Percentiles rank a stretch among this genome's conserved stretches.
phyloP scores from a whole-genome alignment of 202 grass and related monocot species.

The Setaria italica region DNA sequence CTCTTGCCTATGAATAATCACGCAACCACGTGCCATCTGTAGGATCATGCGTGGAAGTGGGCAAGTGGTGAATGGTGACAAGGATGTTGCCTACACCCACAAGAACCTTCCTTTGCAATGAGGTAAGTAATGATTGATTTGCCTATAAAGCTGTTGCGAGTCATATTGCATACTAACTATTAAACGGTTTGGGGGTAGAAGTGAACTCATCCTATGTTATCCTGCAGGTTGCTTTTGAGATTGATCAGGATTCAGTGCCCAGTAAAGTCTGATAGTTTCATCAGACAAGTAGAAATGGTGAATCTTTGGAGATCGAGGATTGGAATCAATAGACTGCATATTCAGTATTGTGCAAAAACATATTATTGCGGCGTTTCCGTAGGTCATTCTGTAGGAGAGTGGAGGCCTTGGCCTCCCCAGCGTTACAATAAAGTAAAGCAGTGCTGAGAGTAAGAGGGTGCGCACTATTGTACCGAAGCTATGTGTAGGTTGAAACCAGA shows the following conservation, averaged over 20 bases:
- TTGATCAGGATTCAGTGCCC: slow-evolving; percentile 33
- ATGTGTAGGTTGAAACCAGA: slow-evolving; percentile 18
- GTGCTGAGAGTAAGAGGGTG: neutral
- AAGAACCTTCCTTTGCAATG: slow-evolving; percentile 73
- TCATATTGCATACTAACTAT: slow-evolving; percentile 9
- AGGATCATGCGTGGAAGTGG: slow-evolving; percentile 92
- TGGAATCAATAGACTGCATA: slow-evolving; percentile 13
- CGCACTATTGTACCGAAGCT: slow-evolving; percentile 27
- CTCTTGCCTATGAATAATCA: neutral
- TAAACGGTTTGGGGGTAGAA: neutral
- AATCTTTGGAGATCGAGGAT: slow-evolving; percentile 40
- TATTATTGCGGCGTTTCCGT: slow-evolving; percentile 36
- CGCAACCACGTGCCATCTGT: slow-evolving; percentile 8
- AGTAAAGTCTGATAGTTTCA: slow-evolving; percentile 22
- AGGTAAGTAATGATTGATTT: slow-evolving; percentile 35
- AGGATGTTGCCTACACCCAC: slow-evolving; percentile 75
- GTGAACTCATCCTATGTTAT: slow-evolving; percentile 13
- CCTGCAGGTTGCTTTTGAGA: slow-evolving; percentile 40
- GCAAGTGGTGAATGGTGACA: slow-evolving; percentile 87
- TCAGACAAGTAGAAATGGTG: neutral
- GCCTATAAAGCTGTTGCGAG: neutral
- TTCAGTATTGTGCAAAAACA: slow-evolving; percentile 16
- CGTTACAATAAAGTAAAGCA: slow-evolving; percentile 40
- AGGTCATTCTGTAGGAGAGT: slow-evolving; percentile 34
- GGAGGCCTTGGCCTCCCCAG: neutral